A percentile compares a stretch with the other conserved stretches of the same genome.
Evolutionary conservation across 768 basidiomycete species (phyloP).

Genomic region (Mycena kentingensis): DNA sequence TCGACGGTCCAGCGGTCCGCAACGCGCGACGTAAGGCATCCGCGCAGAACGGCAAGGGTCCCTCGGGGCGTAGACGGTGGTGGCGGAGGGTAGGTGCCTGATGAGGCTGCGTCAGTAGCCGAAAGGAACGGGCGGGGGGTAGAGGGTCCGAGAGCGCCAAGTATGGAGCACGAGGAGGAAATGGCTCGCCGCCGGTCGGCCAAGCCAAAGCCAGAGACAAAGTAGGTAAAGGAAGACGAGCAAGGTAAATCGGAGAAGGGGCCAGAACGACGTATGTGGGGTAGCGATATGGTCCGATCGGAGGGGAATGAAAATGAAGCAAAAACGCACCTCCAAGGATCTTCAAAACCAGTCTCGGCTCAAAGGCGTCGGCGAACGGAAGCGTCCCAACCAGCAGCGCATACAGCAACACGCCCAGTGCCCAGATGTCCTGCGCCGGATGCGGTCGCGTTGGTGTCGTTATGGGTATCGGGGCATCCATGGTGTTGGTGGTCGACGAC

Average conservation of each 20-base stretch:
- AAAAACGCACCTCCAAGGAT: conserved; percentile 71
- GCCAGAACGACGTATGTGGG: neutral
- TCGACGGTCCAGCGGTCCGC: conserved; percentile 75
- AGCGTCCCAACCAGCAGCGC: conserved; percentile 81
- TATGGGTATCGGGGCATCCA: neutral
- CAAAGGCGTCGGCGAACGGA: conserved; percentile 88
- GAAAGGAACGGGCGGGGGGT: neutral
- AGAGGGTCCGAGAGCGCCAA: neutral
- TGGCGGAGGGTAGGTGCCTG: conserved; percentile 64
- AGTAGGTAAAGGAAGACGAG: neutral
- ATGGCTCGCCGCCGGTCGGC: too few species aligned
- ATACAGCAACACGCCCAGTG: conserved; percentile 87
- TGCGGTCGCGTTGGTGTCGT: conserved; percentile 33
- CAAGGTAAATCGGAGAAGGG: neutral
- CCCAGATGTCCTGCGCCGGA: conserved; percentile 95
- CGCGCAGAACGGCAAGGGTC: conserved; percentile 61
- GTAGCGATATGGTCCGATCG: neutral
- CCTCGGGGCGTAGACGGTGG: conserved; percentile 54
- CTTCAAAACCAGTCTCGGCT: conserved; percentile 89
- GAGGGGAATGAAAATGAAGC: neutral
- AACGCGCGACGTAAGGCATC: conserved; percentile 74
- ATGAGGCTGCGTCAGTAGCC: conserved; percentile 10
- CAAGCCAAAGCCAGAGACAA: neutral
- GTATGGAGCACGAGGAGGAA: neutral
- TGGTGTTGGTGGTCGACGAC: conserved; percentile 4